Evolutionary conservation across 495 filamentous ascomycete species (phyloP).

Genomic region (Massariosphaeria phaeospora): DNA sequence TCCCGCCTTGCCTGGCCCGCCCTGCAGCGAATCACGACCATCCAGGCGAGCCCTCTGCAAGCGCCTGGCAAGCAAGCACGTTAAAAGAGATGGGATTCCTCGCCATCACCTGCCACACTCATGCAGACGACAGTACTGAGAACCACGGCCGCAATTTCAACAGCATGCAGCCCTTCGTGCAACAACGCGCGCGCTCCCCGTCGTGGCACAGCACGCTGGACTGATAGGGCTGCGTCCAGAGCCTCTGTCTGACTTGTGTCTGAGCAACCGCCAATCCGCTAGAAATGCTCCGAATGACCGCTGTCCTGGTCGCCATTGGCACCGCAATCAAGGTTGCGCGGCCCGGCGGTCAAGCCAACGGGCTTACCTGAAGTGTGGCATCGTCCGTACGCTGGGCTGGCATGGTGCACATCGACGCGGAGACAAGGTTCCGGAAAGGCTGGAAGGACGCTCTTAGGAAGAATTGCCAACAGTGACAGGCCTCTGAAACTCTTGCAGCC

Average conservation of each 20-base stretch:
- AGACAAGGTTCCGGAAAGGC: constrained; percentile 3
- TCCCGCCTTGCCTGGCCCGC: constrained; percentile 14
- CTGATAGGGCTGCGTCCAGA: constrained; percentile 13
- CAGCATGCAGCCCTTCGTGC: background rate
- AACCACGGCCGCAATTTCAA: constrained; percentile 24
- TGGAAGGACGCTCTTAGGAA: background rate
- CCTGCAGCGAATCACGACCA: constrained; percentile 21
- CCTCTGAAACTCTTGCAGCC: constrained; percentile 17
- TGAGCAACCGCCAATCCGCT: constrained; percentile 13
- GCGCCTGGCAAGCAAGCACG: constrained; percentile 8
- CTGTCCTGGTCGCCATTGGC: constrained; percentile 12
- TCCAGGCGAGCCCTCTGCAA: background rate
- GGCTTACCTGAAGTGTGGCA: constrained; percentile 3
- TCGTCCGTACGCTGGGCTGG: background rate
- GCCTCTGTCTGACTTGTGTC: constrained; percentile 8
- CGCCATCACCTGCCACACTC: constrained; percentile 18
- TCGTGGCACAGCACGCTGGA: constrained; percentile 3
- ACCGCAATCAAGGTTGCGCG: constrained; percentile 3
- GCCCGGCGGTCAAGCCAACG: constrained; percentile 16
- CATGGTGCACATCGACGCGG: constrained; percentile 1
- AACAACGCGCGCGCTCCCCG: constrained; percentile 19
- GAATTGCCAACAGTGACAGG: background rate
- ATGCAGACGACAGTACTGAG: constrained; percentile 20
- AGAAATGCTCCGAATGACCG: background rate
- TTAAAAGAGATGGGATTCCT: constrained; percentile 6